A percentile compares a stretch with the other conserved stretches of the same genome.
phyloP scores from a whole-genome alignment of 805 yeast genomes.

The Cephaloascus albidus region DNA sequence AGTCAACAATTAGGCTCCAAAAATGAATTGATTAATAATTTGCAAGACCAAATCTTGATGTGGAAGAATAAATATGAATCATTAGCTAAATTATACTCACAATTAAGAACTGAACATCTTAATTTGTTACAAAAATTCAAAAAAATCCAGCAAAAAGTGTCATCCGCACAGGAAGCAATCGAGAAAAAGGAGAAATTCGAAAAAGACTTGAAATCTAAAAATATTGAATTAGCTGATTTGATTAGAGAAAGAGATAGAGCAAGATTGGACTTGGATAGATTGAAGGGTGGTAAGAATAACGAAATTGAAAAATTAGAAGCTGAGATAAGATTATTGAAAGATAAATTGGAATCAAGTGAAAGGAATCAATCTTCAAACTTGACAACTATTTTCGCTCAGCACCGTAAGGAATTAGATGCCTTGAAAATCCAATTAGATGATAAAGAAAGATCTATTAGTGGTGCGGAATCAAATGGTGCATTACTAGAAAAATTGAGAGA shows the following conservation, averaged over 20 bases:
- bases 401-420: slow-evolving; percentile 51
- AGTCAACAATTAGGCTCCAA: slow-evolving; percentile 67
- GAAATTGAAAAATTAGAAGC: slow-evolving; percentile 60
- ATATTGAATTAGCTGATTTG: slow-evolving; percentile 79
- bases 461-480: slow-evolving; percentile 10
- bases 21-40: slow-evolving; percentile 56
- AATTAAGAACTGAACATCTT: slow-evolving; percentile 85
- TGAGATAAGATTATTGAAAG: slow-evolving; percentile 51
- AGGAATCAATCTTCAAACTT: slow-evolving; percentile 57
- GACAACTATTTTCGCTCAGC: slow-evolving; percentile 48
- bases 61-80: slow-evolving; percentile 89
- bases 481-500: slow-evolving; percentile 43
- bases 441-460: slow-evolving; percentile 10
- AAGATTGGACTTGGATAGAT: slow-evolving; percentile 67
- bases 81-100: slow-evolving; percentile 81
- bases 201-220: slow-evolving; percentile 75
- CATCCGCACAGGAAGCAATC: slow-evolving; percentile 83
- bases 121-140: slow-evolving; percentile 70
- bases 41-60: slow-evolving; percentile 65
- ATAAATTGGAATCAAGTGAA: slow-evolving; percentile 49
- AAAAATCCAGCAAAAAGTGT: slow-evolving; percentile 76
- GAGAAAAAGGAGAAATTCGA: slow-evolving; percentile 76
- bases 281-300: slow-evolving; percentile 52
- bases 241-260: slow-evolving; percentile 88
- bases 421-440: slow-evolving; percentile 29